Base-by-base conservation (phyloP, 495 filamentous ascomycete genomes). In the Saxophila tyrrhenica region DNA sequence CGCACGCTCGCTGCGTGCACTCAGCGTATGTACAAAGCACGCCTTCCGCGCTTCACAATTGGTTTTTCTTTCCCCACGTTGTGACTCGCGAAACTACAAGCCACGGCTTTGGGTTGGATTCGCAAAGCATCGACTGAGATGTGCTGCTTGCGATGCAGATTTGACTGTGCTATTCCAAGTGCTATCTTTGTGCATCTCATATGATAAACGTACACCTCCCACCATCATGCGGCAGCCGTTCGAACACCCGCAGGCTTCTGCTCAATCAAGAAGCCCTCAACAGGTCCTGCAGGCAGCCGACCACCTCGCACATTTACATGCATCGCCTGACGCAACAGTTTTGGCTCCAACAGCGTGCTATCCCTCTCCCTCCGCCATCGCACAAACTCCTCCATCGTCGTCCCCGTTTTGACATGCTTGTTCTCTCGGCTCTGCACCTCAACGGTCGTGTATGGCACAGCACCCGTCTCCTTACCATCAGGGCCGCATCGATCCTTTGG, bases 231-330 rank as follows among this genome's bases (percentile, higher is more conserved):
- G 8, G 35, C 35, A 8, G 16, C 35, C 16, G 35, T 39, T 8
- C 9, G 35, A 39, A 39, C 16, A 39, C 35, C 16, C 35, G 35
- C 8, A 39, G 35, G 35, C 35, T 16, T 39, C 35, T 39, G 35
- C 9, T 8, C 8, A 16, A 39, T 39, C 35, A 9, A 9, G 16
- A 39, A 39, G 9, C 35, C 35, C 35, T 39, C 35, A 39, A 39
- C 35, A 8, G 35, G 9, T 9, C 16, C 35, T 42, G 25, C 45
- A 22, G 54, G 54, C 11, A 82, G 54, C 50, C 62, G 46, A 0
- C 79, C 80, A 10, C 63, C 79, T 1, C 79, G 65, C 44, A 82
- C 75, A 57, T 83, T 83, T 2, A 81, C 47, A 65, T 83, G 80
- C 64, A 83, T 59, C 3, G 76, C 67, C 62, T 73, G 74, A 59